These are phyloP conservation scores for Akebia trifoliata DNA, from an alignment of 164 flowering plant genomes.

Conservation along the genomic window DNA sequence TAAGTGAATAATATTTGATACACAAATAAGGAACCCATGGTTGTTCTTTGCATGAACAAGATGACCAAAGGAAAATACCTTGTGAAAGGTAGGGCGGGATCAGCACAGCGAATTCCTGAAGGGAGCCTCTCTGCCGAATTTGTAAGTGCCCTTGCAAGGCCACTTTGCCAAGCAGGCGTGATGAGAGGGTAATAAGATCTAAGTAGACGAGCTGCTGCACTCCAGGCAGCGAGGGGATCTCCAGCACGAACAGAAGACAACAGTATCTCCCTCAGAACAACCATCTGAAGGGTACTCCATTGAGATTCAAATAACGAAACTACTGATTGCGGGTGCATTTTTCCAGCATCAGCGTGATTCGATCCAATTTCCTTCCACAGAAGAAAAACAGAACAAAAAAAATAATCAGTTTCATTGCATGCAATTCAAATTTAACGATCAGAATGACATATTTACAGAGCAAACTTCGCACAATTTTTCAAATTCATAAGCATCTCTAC, in stretches of 20 bases:
- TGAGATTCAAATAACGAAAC: slow-evolving; percentile 91
- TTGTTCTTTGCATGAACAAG: not conserved
- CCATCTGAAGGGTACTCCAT: slow-evolving; percentile 99
- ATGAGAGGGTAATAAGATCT: slow-evolving; percentile 95
- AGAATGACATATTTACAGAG: not conserved
- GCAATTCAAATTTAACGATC: not conserved
- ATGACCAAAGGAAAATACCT: slow-evolving; percentile 41
- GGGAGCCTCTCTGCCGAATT: slow-evolving; percentile 91
- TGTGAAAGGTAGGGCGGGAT: slow-evolving; percentile 92
- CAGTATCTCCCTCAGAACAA: slow-evolving; percentile 90
- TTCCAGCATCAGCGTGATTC: slow-evolving; percentile 53
- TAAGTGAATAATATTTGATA: no score
- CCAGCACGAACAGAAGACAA: slow-evolving; percentile 94
- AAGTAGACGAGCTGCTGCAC: slow-evolving; percentile 96
- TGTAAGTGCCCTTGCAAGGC: slow-evolving; percentile 84
- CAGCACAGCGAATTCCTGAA: slow-evolving; percentile 89
- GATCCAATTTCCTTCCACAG: slow-evolving; percentile 39
- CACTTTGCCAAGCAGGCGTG: slow-evolving; percentile 95
- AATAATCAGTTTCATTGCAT: slow-evolving; percentile 4
- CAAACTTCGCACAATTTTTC: not conserved
- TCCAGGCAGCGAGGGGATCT: slow-evolving; percentile 99
- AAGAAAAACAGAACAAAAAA: slow-evolving; percentile 9
- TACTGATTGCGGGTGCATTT: slow-evolving; percentile 64
- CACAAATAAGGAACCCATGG: no score
- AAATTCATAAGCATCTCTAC: not conserved